Conservation (phyloP, 345 rosid species). For the Crucihimalaya himalaica region DNA sequence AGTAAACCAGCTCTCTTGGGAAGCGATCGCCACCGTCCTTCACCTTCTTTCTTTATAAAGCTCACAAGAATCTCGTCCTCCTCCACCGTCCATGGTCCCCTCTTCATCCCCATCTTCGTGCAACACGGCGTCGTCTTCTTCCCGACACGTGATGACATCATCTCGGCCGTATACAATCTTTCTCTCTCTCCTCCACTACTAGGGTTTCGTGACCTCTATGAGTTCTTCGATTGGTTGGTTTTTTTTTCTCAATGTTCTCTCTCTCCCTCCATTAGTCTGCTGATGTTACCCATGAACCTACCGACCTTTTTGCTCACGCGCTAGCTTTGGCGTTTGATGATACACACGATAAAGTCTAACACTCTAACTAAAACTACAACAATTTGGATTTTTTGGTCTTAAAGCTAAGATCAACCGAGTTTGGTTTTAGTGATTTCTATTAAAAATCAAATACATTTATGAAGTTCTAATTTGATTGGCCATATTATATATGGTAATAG, state of each 20-base stretch:
- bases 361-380: too few species aligned
- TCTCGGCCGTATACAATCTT: conserved; percentile 9
- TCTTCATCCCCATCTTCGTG: conserved; percentile 70
- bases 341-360: too few species aligned
- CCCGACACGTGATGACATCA: conserved; percentile 22
- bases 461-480: neutral
- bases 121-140: conserved; percentile 62
- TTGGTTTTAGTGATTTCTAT: too few species aligned
- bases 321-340: conserved; percentile 5
- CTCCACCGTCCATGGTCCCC: conserved; percentile 90
- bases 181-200: neutral
- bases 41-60: conserved; percentile 73
- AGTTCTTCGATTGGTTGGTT: conserved; percentile 19
- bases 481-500: neutral
- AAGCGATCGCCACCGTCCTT: conserved; percentile 81
- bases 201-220: conserved; percentile 38
- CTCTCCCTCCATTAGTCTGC: conserved; percentile 27
- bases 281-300: conserved; percentile 39
- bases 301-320: conserved; percentile 29
- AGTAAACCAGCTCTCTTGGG: conserved; percentile 82
- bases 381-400: too few species aligned
- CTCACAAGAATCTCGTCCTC: conserved; percentile 68
- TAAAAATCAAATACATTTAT: too few species aligned
- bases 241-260: neutral
- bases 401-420: too few species aligned